Evolutionary conservation across 106 monocot genomes (phyloP), one percentile per base, ranked within the genome.

Genomic region (Agapanthus africanus): DNA sequence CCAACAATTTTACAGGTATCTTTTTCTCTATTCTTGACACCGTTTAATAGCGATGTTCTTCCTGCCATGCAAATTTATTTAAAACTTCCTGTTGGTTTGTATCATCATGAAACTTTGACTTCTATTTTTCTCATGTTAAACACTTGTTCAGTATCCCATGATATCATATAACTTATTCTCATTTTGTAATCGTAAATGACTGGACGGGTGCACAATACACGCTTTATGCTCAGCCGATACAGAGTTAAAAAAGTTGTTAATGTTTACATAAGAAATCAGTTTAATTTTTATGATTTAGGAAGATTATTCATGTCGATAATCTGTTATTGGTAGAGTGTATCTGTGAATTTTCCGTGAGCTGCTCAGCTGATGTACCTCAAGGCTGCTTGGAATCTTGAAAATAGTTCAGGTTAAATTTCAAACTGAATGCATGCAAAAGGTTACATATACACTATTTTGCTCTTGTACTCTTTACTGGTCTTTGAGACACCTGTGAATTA

Each of bases 1-100:
- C 88, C 95, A 59, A 91, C 91, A 32, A 61, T 82, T 76, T 38
- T 97, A 52, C 95, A 97, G 91, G 95, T 97, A 84, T 32, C 23
- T 22, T 19, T 13, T 68, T 50, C 31, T 68, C 7, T 32, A 46
- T 21, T 7, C 6, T 15, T 4, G 34, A 21, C 46, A 68, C 8
- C 33, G 13, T 37, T 40, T 25, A 1, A 65, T 65, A 19, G 18
- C 10, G n/a, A 39, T 40, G 39, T 40, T 40, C 11, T 25, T 36
- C n/a, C 37, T 37, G 4, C 0, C 36, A 35, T n/a, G n/a, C 35
- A 21, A 50, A 21, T 21, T 21, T 21, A 11, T 14, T 3, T 50
- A n/a, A 50, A 50, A 50, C 50, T 21, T 50, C 10, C 1, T 3
- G 3, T 21, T 14, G 44, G 44, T 14, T 44, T 44, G 44, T 44